Conservation (phyloP, 306 rosid species). For the Inga oerstediana region DNA sequence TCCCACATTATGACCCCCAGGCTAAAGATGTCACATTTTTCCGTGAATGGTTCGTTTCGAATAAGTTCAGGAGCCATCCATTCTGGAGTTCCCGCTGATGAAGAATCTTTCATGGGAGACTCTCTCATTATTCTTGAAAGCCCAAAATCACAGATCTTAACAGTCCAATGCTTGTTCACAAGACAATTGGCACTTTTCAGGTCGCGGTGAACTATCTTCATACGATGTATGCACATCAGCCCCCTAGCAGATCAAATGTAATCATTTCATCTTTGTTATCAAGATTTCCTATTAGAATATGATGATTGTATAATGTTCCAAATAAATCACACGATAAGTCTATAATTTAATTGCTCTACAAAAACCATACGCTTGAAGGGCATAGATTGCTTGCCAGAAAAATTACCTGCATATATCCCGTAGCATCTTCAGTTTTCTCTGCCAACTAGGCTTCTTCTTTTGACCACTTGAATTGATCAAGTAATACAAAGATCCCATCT, state of each 20-base stretch:
- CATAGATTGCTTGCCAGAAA: slow-evolving; percentile 21
- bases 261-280: background rate
- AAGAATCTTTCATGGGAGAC: slow-evolving; percentile 62
- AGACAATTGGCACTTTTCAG: slow-evolving; percentile 95
- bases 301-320: background rate
- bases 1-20: slow-evolving; percentile 97
- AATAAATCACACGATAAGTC: background rate
- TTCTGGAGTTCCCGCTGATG: slow-evolving; percentile 98
- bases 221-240: slow-evolving; percentile 96
- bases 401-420: slow-evolving; percentile 91
- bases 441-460: slow-evolving; percentile 92
- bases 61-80: slow-evolving; percentile 99
- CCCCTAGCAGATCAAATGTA: slow-evolving; percentile 60
- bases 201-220: slow-evolving; percentile 97
- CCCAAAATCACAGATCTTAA: slow-evolving; percentile 98
- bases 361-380: background rate
- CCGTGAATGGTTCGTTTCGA: slow-evolving; percentile 89
- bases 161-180: slow-evolving; percentile 91
- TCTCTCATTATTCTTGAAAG: slow-evolving; percentile 81
- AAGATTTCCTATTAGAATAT: background rate
- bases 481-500: slow-evolving; percentile 92
- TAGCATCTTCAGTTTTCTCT: slow-evolving; percentile 83
- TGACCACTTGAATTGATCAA: slow-evolving; percentile 92
- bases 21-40: slow-evolving; percentile 97
- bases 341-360: background rate